Conservation (phyloP, 345 rosid species). For the Acer saccharum region DNA sequence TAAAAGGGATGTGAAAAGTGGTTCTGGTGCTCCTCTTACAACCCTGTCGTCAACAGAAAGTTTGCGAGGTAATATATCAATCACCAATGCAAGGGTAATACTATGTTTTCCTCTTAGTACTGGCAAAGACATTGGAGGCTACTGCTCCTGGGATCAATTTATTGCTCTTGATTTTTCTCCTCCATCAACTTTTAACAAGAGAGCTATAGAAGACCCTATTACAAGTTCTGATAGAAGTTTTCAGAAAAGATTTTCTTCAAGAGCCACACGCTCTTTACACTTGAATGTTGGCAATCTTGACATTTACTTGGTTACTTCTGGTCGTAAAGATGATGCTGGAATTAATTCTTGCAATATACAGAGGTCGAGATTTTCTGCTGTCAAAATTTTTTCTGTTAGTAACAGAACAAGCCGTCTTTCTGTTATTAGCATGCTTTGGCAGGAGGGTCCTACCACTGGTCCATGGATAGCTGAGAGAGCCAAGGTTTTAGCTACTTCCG, state of each 20-base stretch:
- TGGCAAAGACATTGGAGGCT: constrained; percentile 36
- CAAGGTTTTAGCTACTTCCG: constrained; percentile 64
- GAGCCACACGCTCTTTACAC: constrained; percentile 49
- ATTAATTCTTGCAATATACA: constrained; percentile 23
- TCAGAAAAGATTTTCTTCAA: constrained; percentile 42
- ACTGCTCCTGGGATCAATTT: constrained; percentile 59
- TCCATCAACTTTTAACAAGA: constrained; percentile 39
- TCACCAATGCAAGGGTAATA: constrained; percentile 68
- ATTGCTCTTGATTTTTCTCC: constrained; percentile 66
- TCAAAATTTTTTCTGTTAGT: constrained; percentile 54
- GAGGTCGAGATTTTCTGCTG: constrained; percentile 46
- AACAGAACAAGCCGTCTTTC: constrained; percentile 48
- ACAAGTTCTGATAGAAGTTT: constrained; percentile 35
- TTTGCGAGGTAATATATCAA: constrained; percentile 53
- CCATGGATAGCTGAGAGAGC: constrained; percentile 77
- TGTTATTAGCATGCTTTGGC: constrained; percentile 75
- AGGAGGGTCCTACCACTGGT: constrained; percentile 60
- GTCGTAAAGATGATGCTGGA: constrained; percentile 35
- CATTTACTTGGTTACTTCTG: constrained; percentile 59
- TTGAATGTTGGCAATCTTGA: constrained; percentile 56
- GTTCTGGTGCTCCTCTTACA: constrained; percentile 25
- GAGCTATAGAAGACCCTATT: constrained; percentile 19
- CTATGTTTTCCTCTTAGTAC: constrained; percentile 69
- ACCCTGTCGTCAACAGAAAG: constrained; percentile 45
- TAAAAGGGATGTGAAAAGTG: constrained; percentile 28